A percentile compares a stretch with the other conserved stretches of the same genome.
Evolutionary conservation across 768 basidiomycete genomes (phyloP).

Genomic region (Xanthoconium purpureum): DNA sequence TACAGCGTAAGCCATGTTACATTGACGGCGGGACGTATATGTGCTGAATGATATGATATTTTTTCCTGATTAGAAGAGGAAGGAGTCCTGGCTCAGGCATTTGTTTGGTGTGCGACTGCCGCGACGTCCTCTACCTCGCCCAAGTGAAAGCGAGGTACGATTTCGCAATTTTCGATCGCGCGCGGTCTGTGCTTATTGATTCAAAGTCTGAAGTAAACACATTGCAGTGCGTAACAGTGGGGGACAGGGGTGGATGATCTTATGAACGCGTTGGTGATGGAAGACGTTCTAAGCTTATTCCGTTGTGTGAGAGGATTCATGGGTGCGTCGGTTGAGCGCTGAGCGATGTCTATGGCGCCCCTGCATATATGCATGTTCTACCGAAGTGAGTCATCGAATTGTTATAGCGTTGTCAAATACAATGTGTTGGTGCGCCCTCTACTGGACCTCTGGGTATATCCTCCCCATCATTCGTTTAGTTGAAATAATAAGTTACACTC

Average conservation of each 20-base stretch:
- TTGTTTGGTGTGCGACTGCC: slow-evolving; percentile 18
- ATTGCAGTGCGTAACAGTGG: neutral
- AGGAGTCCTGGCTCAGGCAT: slow-evolving; percentile 21
- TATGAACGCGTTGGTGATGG: slow-evolving; percentile 8
- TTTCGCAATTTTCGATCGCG: neutral
- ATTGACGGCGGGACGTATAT: neutral
- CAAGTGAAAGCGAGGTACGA: slow-evolving; percentile 11
- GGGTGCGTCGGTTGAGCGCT: no score
- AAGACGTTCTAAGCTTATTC: neutral
- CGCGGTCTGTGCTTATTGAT: slow-evolving; percentile 12
- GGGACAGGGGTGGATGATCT: neutral
- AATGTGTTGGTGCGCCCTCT: neutral
- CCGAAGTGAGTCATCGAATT: no score
- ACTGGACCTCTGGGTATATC: neutral
- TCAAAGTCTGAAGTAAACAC: slow-evolving; percentile 4
- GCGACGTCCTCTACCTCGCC: slow-evolving; percentile 14
- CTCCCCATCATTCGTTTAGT: neutral
- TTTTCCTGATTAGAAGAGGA: slow-evolving; percentile 7
- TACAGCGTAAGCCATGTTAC: slow-evolving; percentile 19
- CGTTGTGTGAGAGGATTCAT: neutral
- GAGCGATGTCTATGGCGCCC: no score
- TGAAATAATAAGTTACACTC: neutral
- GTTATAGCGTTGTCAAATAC: neutral
- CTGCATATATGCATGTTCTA: no score
- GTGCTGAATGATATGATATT: neutral